Evolutionary conservation across 78 protist genomes (phyloP), one percentile per base, ranked within the genome.

Genomic region (Emiliania huxleyi): DNA sequence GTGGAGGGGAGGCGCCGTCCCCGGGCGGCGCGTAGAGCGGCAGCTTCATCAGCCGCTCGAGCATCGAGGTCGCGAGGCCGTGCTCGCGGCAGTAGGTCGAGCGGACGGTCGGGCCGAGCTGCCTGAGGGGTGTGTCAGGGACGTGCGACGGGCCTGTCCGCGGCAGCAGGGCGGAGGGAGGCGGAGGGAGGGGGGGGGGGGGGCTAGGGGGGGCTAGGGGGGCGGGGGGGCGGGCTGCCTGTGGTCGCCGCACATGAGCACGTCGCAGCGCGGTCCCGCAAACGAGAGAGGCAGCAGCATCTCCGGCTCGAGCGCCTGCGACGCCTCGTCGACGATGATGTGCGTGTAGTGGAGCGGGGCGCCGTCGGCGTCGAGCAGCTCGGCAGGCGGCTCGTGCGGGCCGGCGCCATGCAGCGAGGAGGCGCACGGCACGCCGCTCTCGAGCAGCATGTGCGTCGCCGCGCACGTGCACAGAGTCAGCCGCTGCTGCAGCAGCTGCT

Each of bases 21-120:
- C 33, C 33, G 26, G 18, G 21, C 69, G 79, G 42, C 3, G 42
- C 79, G 46, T 77, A 77, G 2, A 22, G 18, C 2, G 85, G 85
- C 35, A 77, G 12, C 6, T 18, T 1, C 43, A 83, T 56, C 42
- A 93, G 91, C 35, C 95, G 92, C 85, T 83, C 95, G 18, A 49
- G 90, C n/a, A 90, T 35, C 5, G 93, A 90, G 19, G 33, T 2
- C 37, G 22, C 46, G 19, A 90, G 85, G 62, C 95, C 95, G 69
- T 56, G 56, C 40, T 0, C 21, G 33, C 49, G 18, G 42, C 77
- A 12, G 1, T 22, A 25, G n/a, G 22, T 0, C 1, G 85, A 46
- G 29, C 83, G 93, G 26, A 90, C 37, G 45, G 21, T 1, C 44
- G 95, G 93, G 0, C 95, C 95, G 18, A 93, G 91, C 93, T 93